Percentiles rank a stretch among this genome's conserved stretches.
These are phyloP conservation scores for Mytilinidion resinicola DNA, from an alignment of 495 filamentous ascomycete species.

Conservation along the genomic window DNA sequence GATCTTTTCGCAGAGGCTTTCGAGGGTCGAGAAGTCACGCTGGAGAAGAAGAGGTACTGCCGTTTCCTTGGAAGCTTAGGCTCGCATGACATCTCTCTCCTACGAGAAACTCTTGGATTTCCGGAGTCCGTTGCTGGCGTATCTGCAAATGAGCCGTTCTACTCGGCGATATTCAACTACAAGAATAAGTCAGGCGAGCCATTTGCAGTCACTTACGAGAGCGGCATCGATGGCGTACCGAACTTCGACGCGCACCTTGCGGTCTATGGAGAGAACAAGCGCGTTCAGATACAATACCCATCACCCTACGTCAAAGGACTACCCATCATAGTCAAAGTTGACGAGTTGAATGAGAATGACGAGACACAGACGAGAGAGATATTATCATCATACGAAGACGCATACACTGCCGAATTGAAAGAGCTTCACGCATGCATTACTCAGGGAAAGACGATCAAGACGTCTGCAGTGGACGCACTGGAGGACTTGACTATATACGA, in stretches of 20 bases:
- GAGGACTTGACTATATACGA: slow-evolving; percentile 45
- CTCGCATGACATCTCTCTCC: slow-evolving; percentile 50
- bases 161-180: slow-evolving; percentile 27
- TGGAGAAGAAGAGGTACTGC: slow-evolving; percentile 34
- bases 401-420: slow-evolving; percentile 47
- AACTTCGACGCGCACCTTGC: slow-evolving; percentile 52
- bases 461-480: slow-evolving; percentile 44
- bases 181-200: background rate
- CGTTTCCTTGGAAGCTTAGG: slow-evolving; percentile 45
- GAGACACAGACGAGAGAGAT: slow-evolving; percentile 36
- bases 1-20: slow-evolving; percentile 35
- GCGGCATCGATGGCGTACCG: slow-evolving; percentile 48
- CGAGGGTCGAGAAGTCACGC: slow-evolving; percentile 23
- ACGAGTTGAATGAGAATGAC: slow-evolving; percentile 40
- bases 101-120: slow-evolving; percentile 51
- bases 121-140: slow-evolving; percentile 40
- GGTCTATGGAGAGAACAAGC: slow-evolving; percentile 48
- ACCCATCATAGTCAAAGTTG: slow-evolving; percentile 45
- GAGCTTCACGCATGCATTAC: slow-evolving; percentile 44
- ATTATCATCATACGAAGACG: slow-evolving; percentile 45
- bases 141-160: slow-evolving; percentile 5
- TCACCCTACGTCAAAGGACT: slow-evolving; percentile 47
- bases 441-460: slow-evolving; percentile 42
- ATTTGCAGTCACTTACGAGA: slow-evolving; percentile 52
- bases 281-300: slow-evolving; percentile 45